These are phyloP conservation scores for Pseudozyma flocculosa DNA, from an alignment of 1,284 basidiomycete species.

Conservation along the genomic window DNA sequence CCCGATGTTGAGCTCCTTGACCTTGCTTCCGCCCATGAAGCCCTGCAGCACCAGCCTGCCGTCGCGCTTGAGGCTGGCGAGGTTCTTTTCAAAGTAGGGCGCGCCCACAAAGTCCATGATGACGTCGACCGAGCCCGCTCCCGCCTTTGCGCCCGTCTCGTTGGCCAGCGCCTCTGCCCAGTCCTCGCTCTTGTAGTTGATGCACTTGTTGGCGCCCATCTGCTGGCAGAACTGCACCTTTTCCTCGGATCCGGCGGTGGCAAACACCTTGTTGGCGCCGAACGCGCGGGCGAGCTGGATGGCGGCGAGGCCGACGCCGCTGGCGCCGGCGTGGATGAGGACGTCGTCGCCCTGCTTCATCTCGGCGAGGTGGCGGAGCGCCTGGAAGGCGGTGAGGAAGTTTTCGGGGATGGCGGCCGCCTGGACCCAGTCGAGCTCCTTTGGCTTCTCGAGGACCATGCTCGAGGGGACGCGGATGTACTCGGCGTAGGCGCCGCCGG, in stretches of 20 bases:
- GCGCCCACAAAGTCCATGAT: conserved; percentile 85
- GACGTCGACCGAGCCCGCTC: conserved; percentile 67
- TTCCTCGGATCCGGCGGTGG: conserved; percentile 78
- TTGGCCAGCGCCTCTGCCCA: conserved; percentile 67
- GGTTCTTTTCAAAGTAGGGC: conserved; percentile 79
- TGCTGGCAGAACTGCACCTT: conserved; percentile 77
- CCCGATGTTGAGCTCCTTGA: conserved; percentile 68
- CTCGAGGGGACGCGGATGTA: conserved; percentile 72
- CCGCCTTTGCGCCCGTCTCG: conserved; percentile 33
- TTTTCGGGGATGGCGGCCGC: conserved; percentile 59
- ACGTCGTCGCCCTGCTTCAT: conserved; percentile 71
- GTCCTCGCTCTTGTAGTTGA: conserved; percentile 83
- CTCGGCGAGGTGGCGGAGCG: conserved; percentile 29
- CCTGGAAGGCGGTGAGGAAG: conserved; percentile 55
- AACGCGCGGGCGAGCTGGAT: conserved; percentile 80
- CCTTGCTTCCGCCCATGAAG: conserved; percentile 70
- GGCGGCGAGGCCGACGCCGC: conserved; percentile 79
- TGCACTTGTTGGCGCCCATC: conserved; percentile 68
- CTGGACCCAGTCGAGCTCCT: conserved; percentile 74
- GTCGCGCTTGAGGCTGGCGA: conserved; percentile 73
- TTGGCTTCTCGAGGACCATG: conserved; percentile 76
- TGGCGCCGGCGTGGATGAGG: conserved; percentile 75
- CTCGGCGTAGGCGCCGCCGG: conserved; percentile 81
- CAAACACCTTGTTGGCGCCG: conserved; percentile 62
- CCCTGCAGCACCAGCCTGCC: conserved; percentile 74